These are phyloP conservation scores for Aspergillus arachidicola DNA, from an alignment of 2,329 filamentous ascomycete species.

Conservation along the genomic window DNA sequence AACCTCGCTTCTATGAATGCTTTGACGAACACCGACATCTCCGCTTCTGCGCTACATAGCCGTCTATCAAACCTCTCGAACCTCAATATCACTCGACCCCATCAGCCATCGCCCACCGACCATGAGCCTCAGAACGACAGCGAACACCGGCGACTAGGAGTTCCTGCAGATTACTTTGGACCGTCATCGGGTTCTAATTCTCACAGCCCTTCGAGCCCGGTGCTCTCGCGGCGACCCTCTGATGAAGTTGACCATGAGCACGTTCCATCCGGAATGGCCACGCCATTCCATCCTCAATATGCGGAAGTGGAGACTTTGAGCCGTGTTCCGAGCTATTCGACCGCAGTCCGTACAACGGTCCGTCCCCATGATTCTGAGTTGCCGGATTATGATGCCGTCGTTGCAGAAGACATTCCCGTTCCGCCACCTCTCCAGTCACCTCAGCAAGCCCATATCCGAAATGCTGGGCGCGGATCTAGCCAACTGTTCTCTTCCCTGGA, in stretches of 20 bases:
- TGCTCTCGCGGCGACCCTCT: slow-evolving; percentile 49
- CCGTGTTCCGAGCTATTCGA: slow-evolving; percentile 77
- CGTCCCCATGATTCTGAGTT: slow-evolving; percentile 56
- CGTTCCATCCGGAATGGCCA: slow-evolving; percentile 46
- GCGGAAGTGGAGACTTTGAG: slow-evolving; percentile 66
- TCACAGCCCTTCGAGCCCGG: slow-evolving; percentile 36
- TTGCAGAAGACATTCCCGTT: slow-evolving; percentile 30
- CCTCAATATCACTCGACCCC: slow-evolving; percentile 46
- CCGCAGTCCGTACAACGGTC: slow-evolving; percentile 68
- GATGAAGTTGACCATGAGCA: slow-evolving; percentile 51
- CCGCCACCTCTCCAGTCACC: slow-evolving; percentile 38
- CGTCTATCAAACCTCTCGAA: slow-evolving; percentile 62
- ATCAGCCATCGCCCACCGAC: slow-evolving; percentile 26
- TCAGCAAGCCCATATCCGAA: slow-evolving; percentile 42
- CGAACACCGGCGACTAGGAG: slow-evolving; percentile 25
- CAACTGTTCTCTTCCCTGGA: slow-evolving; percentile 29
- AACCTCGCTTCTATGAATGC: slow-evolving; percentile 68
- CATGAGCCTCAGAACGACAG: slow-evolving; percentile 26
- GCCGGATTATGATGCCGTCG: slow-evolving; percentile 68
- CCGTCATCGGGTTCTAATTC: slow-evolving; percentile 34
- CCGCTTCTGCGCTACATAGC: slow-evolving; percentile 69
- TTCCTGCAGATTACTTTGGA: slow-evolving; percentile 36
- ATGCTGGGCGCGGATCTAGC: slow-evolving; percentile 35
- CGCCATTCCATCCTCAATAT: slow-evolving; percentile 46
- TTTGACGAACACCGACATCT: slow-evolving; percentile 56